Evolutionary conservation across 129 eudicot genomes (phyloP).

Genomic region (Flaveria sonorensis): DNA sequence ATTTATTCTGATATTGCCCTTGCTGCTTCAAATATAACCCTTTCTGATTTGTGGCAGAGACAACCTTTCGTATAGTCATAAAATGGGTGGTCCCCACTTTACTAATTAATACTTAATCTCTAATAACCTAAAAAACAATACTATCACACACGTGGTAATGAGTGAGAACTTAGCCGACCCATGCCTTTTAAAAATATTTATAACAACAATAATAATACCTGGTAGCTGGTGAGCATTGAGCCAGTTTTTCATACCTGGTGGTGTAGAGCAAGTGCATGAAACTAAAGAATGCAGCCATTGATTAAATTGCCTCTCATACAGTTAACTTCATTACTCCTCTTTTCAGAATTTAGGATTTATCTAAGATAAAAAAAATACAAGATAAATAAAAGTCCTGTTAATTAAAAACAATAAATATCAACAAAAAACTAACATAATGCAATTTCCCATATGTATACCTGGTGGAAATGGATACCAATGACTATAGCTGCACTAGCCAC

Average conservation of each 20-base stretch:
- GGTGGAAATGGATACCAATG: slow-evolving; percentile 90
- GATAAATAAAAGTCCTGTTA: not conserved
- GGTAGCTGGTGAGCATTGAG: slow-evolving; percentile 18
- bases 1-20: slow-evolving; percentile 85
- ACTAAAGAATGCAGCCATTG: slow-evolving; percentile 89
- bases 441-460: slow-evolving; percentile 52
- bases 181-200: slow-evolving; percentile 29
- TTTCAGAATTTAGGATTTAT: slow-evolving; percentile 82
- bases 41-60: slow-evolving; percentile 94
- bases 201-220: slow-evolving; percentile 37
- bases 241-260: slow-evolving; percentile 59
- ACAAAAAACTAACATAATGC: not conserved
- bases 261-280: slow-evolving; percentile 90
- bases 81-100: slow-evolving; percentile 89
- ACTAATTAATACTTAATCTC: slow-evolving; percentile 75
- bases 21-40: slow-evolving; percentile 95
- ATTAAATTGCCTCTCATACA: slow-evolving; percentile 71
- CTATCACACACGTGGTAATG: not conserved
- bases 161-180: slow-evolving; percentile 6
- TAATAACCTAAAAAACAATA: slow-evolving; percentile 58
- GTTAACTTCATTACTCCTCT: slow-evolving; percentile 97
- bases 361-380: too few species aligned
- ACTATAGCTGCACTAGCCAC: slow-evolving; percentile 98
- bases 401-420: not conserved
- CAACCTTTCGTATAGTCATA: slow-evolving; percentile 94